These are phyloP conservation scores for Bacterosira constricta DNA, from an alignment of 108 stramenopile genomes.

Conservation along the genomic window DNA sequence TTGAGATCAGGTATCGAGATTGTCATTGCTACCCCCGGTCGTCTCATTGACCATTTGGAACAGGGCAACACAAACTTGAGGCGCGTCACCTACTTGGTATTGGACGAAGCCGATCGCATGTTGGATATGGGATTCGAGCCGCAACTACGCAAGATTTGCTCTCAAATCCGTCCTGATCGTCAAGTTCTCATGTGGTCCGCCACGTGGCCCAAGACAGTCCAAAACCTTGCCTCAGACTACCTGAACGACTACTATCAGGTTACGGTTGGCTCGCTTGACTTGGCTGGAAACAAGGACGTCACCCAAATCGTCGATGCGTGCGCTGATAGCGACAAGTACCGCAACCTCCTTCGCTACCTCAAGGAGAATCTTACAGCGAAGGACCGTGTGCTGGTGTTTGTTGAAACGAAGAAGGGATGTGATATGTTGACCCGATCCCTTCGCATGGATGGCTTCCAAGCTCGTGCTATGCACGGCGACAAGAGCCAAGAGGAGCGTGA, in stretches of 20 bases:
- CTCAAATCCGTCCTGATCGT: slow-evolving; percentile 95
- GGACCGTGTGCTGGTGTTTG: slow-evolving; percentile 95
- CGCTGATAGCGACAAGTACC: slow-evolving; percentile 93
- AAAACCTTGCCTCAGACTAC: slow-evolving; percentile 94
- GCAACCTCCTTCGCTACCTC: slow-evolving; percentile 72
- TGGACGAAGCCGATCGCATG: slow-evolving; percentile 97
- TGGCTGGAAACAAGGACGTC: slow-evolving; percentile 97
- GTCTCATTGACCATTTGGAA: slow-evolving; percentile 98
- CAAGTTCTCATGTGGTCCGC: slow-evolving; percentile 99
- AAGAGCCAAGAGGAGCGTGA: slow-evolving; percentile 99
- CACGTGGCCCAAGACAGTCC: slow-evolving; percentile 98
- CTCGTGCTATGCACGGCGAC: slow-evolving; percentile 97
- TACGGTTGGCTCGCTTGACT: slow-evolving; percentile 97
- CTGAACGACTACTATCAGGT: slow-evolving; percentile 92
- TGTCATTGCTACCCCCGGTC: slow-evolving; percentile 98
- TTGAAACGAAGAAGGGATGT: slow-evolving; percentile 97
- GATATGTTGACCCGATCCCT: slow-evolving; percentile 93
- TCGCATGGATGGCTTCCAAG: slow-evolving; percentile 90
- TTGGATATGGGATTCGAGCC: slow-evolving; percentile 99
- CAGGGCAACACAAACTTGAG: slow-evolving; percentile 93
- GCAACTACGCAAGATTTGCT: slow-evolving; percentile 96
- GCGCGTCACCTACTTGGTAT: slow-evolving; percentile 96
- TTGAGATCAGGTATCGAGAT: slow-evolving; percentile 93
- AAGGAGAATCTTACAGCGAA: slow-evolving; percentile 79
- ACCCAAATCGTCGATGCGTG: slow-evolving; percentile 95